Evolutionary conservation across 441 rosid genomes (phyloP).

Genomic region (Pelargonium australe): DNA sequence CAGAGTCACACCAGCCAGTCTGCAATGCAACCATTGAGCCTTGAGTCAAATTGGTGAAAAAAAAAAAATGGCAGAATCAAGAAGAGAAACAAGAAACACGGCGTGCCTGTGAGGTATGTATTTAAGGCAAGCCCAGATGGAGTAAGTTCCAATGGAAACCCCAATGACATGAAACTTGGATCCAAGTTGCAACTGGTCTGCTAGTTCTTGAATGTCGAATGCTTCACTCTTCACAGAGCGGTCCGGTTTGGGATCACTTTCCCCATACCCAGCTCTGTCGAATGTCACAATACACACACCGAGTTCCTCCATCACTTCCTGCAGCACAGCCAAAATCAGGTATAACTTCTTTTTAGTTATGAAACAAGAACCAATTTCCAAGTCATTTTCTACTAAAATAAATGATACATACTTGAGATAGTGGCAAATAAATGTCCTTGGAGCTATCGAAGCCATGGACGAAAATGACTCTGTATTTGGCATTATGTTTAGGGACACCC

Average conservation of each 20-base stretch:
- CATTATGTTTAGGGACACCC: slow-evolving; percentile 54
- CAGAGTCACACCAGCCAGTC: too few species aligned
- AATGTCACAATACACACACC: slow-evolving; percentile 42
- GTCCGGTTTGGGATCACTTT: slow-evolving; percentile 48
- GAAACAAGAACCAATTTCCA: too few species aligned
- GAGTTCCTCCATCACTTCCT: slow-evolving; percentile 49
- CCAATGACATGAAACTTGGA: slow-evolving; percentile 59
- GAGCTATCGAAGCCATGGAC: slow-evolving; percentile 90
- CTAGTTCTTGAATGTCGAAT: slow-evolving; percentile 66
- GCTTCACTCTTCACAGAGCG: slow-evolving; percentile 49
- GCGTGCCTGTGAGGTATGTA: slow-evolving; percentile 64
- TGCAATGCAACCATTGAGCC: too few species aligned
- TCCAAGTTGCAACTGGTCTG: slow-evolving; percentile 52
- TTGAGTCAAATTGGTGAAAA: too few species aligned
- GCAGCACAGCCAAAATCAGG: not conserved
- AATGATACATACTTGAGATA: slow-evolving; percentile 46
- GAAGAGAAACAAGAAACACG: too few species aligned
- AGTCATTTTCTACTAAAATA: too few species aligned
- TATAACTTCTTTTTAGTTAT: too few species aligned
- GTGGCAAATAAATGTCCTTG: slow-evolving; percentile 66
- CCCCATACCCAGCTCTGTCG: slow-evolving; percentile 66
- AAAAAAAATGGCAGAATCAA: too few species aligned
- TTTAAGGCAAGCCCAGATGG: slow-evolving; percentile 66
- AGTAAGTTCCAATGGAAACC: slow-evolving; percentile 64
- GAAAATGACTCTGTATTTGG: slow-evolving; percentile 50